phyloP scores from a whole-genome alignment of 169 alveolate genomes.

The Plasmodium gonderi region DNA sequence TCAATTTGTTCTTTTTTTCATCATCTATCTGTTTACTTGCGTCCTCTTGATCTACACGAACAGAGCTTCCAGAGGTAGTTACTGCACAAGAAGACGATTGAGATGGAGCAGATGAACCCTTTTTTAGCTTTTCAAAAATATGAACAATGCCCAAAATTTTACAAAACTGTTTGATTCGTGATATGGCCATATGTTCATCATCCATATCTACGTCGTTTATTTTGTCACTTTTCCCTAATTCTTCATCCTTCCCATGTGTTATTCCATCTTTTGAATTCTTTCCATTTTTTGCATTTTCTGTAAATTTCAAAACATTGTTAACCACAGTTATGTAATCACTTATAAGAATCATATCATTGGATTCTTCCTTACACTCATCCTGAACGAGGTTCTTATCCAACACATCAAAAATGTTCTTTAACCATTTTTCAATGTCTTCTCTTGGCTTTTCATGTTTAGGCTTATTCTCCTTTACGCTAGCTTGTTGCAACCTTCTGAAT shows the following conservation, averaged over 20 bases:
- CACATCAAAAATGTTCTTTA: conserved; percentile 19
- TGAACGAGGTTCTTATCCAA: conserved; percentile 12
- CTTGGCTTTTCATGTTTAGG: conserved; percentile 31
- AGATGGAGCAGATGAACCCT: background rate
- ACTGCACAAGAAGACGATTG: background rate
- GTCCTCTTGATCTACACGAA: background rate
- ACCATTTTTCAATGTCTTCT: conserved; percentile 35
- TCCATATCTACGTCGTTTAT: conserved; percentile 18
- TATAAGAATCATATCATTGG: background rate
- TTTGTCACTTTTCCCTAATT: background rate
- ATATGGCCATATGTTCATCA: background rate
- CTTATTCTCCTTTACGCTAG: conserved; percentile 36
- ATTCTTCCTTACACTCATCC: background rate
- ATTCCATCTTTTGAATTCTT: background rate
- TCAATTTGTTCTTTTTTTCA: background rate
- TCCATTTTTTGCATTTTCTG: conserved; percentile 21
- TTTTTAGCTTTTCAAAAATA: conserved; percentile 22
- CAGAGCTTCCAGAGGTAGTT: background rate
- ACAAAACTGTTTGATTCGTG: conserved; percentile 34
- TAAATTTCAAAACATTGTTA: conserved; percentile 24
- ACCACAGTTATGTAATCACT: conserved; percentile 6
- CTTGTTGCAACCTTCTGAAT: conserved; percentile 43
- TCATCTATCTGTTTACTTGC: background rate
- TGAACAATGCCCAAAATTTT: conserved; percentile 15
- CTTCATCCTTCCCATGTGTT: background rate